A percentile compares a stretch with the other conserved stretches of the same genome.
Conservation (phyloP, 2,329 filamentous ascomycete genomes). For the Rachicladosporium sp. region DNA sequence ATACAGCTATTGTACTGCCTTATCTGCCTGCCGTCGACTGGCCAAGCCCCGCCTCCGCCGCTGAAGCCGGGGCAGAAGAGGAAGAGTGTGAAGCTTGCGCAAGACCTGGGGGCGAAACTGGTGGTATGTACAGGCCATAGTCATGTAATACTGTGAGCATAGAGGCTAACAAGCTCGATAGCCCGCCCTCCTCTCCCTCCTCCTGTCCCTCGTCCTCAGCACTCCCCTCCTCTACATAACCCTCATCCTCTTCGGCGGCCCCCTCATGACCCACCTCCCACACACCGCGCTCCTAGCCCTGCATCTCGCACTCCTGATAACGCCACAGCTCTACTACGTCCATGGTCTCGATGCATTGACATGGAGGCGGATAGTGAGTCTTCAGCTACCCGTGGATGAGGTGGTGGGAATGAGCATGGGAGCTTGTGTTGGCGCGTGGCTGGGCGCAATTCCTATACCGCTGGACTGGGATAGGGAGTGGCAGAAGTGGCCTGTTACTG, state of each 20-base stretch:
- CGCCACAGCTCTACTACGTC: constrained; percentile 73
- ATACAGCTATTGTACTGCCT: constrained; percentile 51
- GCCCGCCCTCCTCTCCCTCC: constrained; percentile 58
- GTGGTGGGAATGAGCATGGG: constrained; percentile 75
- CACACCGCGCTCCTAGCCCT: constrained; percentile 71
- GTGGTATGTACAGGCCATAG: constrained; percentile 26
- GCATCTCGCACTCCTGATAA: constrained; percentile 67
- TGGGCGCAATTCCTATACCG: constrained; percentile 88
- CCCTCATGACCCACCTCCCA: constrained; percentile 64
- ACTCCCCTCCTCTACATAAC: constrained; percentile 46
- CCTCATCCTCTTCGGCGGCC: constrained; percentile 83
- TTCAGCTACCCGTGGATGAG: constrained; percentile 65
- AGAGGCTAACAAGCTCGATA: constrained; percentile 25
- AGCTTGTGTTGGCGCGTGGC: constrained; percentile 69
- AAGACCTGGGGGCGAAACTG: constrained; percentile 29
- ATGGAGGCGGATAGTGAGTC: constrained; percentile 59
- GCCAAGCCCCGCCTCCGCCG: constrained; percentile 20
- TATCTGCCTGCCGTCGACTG: constrained; percentile 46
- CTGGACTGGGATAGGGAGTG: constrained; percentile 98
- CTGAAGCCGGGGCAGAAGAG: constrained; percentile 38
- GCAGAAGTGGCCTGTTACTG: constrained; percentile 95
- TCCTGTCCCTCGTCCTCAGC: constrained; percentile 43
- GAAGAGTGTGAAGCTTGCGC: constrained; percentile 44
- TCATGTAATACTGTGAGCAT: background rate
- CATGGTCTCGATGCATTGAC: constrained; percentile 62